Evolutionary conservation across 352 stramenopile genomes (phyloP).

Genomic region (Globisporangium radiosum): DNA sequence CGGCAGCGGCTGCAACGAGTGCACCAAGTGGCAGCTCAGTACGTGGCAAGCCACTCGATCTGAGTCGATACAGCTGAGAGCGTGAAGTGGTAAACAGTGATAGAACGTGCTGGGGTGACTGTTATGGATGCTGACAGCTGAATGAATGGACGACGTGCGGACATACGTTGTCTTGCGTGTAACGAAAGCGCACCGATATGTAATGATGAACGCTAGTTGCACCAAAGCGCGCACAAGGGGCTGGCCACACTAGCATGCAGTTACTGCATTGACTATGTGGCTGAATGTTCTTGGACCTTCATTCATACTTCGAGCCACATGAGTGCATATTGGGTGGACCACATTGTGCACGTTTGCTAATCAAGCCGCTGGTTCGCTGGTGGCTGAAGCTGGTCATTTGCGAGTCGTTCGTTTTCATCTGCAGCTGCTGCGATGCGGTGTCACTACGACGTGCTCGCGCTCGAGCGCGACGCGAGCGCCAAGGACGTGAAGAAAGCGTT

Average conservation of each 20-base stretch:
- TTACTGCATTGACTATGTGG: not conserved
- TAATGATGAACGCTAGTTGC: no score
- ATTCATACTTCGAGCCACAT: no score
- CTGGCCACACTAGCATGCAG: no score
- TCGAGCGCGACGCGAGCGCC: conserved; percentile 45
- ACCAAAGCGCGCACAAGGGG: no score
- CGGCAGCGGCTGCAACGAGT: not conserved
- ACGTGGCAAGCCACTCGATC: conserved; percentile 22
- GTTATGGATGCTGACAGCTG: not conserved
- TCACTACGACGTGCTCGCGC: conserved; percentile 77
- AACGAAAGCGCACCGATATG: no score
- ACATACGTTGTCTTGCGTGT: no score
- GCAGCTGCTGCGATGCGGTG: conserved; percentile 42
- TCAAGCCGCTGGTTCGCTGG: not conserved
- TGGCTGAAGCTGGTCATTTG: not conserved
- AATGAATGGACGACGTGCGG: not conserved
- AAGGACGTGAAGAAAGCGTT: conserved; percentile 78
- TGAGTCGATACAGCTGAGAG: conserved; percentile 34
- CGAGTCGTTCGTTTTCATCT: not conserved
- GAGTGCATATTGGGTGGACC: no score
- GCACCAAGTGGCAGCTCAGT: not conserved
- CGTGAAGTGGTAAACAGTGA: not conserved
- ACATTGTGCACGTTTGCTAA: not conserved
- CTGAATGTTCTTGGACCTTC: no score
- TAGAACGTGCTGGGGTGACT: not conserved